Conservation (phyloP, 768 basidiomycete species). For the Nidula microcarpa region DNA sequence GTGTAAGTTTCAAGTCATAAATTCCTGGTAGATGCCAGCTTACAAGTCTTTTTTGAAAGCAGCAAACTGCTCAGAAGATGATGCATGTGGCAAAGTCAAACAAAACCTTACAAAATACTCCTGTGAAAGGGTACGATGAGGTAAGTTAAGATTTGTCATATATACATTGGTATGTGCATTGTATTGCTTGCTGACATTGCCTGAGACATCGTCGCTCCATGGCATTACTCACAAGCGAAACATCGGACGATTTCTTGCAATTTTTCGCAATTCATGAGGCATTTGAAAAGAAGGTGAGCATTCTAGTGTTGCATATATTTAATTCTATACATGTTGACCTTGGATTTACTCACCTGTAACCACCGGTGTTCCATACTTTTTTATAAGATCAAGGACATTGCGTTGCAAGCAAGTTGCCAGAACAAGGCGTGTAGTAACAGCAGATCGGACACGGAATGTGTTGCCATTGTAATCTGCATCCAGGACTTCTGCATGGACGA, state of each 20-base stretch:
- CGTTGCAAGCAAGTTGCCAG: not conserved
- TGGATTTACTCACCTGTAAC: not conserved
- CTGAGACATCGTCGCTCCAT: constrained; percentile 29
- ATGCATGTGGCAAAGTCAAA: constrained; percentile 26
- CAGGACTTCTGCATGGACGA: constrained; percentile 3
- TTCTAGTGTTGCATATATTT: not conserved
- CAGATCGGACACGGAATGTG: not conserved
- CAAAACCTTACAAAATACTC: constrained; percentile 27
- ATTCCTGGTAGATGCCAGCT: not conserved
- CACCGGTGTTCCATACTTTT: not conserved
- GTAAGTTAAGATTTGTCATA: constrained; percentile 20
- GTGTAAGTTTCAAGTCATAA: not conserved
- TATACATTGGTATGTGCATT: constrained; percentile 31
- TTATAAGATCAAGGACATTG: not conserved
- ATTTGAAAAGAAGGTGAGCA: not conserved
- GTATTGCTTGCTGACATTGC: constrained; percentile 29
- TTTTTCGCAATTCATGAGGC: constrained; percentile 6
- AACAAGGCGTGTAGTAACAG: not conserved
- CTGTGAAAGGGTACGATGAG: constrained; percentile 18
- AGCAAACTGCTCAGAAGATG: constrained; percentile 22
- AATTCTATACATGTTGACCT: not conserved
- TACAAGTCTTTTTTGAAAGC: constrained; percentile 17
- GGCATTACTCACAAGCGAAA: constrained; percentile 11
- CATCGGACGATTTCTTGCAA: constrained; percentile 5
- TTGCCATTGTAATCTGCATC: not conserved